Evolutionary conservation across 768 basidiomycete species (phyloP), one percentile per base, ranked within the genome.

Genomic region (Mycena leptocephala): DNA sequence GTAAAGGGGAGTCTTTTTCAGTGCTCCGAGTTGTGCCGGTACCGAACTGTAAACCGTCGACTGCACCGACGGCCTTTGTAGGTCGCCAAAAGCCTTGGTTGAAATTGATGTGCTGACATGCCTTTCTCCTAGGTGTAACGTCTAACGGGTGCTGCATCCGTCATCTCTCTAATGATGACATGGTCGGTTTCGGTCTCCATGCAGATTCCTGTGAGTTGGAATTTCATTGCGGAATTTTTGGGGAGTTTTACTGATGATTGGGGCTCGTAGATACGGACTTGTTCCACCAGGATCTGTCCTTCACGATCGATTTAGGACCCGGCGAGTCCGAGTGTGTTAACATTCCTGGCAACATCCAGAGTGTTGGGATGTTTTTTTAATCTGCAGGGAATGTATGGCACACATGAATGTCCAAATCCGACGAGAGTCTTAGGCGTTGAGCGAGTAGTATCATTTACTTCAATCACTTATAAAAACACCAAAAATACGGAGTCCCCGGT

Each of bases 281-380:
- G 32, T 30, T 3, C 16, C 61, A 62, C 61, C 61, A 39, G 24
- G n/a, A 62, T 62, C 61, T 16, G 35, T 62, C 35, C n/a, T 62
- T 62, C 61, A 3, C 3, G 61, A 62, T 39, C 61, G 37, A 5
- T 37, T 62, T 62, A 35, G 61, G 35, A 3, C 24, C 61, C 61
- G 61, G 61, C 61, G 61, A 62, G 61, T 62, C 33, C 61, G 37
- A 62, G 35, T 62, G 61, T 39, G 61, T 26, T 62, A 18, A 39
- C 11, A 62, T 62, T 62, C 61, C 37, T 62, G 61, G 61, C 39
- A 39, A 62, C 37, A 62, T 62, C 35, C 61, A 62, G 61, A 62
- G 61, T 39, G 61, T 62, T 62, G 61, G 61, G 61, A 62, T 62
- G 61, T 10, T 43, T 43, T 13, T 20, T 13, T 43, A 43, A 20